Base-by-base conservation (phyloP, 148 eudicot genomes). In the Beta vulgaris region DNA sequence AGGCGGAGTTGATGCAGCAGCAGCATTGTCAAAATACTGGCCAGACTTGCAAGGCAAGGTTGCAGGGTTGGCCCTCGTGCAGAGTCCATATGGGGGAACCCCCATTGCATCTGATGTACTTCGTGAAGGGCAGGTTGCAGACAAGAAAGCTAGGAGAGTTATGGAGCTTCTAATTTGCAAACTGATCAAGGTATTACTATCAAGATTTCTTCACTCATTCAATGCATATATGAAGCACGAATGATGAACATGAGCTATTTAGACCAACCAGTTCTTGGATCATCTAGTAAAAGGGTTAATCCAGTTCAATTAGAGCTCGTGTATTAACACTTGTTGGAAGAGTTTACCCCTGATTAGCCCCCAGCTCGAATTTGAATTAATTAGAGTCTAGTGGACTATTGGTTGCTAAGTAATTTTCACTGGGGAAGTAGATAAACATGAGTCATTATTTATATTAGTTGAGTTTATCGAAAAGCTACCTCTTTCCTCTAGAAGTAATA, bases 1-100 rank as follows among this genome's bases (percentile, higher is more conserved):
- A 64, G 98, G 98, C 28, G 97, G 98, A 35, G 93, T 93, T 26
- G 98, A 93, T 87, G 97, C 95, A 74, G 98, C 97, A 55, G 98
- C 98, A 59, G 97, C 98, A 65, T 85, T 91, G 73, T 91, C 98
- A 16, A 66, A 83, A 32, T 93, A 91, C 75, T 91, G 89, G 89
- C 65, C 68, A 57, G 89, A 91, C 31, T 82, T 93, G 72, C 81
- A 74, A 69, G 91, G 82, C 54, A 91, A 93, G 85, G 95, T 93
- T 74, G 95, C 83, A 1, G 98, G 98, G 49, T 71, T 93, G 77
- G 98, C 93, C 42, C 82, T 93, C 37, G 98, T 93, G 44, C 98
- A 93, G 84, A 87, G 95, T 80, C 98, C 98, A 0, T 93, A 90
- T 71, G 98, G 98, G 63, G 98, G 98, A 46, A 86, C 90, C 16